Conservation (phyloP, 2,329 filamentous ascomycete species). For the Aureobasidium sp. region DNA sequence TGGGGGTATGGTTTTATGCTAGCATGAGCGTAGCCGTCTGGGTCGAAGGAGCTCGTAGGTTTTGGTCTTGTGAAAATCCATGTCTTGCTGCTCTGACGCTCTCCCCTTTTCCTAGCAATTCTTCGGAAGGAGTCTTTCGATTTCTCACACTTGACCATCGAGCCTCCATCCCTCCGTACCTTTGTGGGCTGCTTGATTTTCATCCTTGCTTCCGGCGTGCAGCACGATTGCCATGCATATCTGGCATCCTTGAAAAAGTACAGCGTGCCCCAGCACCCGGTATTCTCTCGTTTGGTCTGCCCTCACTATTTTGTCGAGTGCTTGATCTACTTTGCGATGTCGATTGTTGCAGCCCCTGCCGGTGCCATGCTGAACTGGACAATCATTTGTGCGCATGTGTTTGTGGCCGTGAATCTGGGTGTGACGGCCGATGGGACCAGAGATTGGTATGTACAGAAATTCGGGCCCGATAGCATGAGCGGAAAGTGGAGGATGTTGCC, state of each 20-base stretch:
- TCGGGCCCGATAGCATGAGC: conserved; percentile 58
- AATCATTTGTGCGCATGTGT: conserved; percentile 60
- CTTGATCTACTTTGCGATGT: conserved; percentile 71
- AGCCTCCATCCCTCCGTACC: conserved; percentile 44
- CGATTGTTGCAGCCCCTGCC: conserved; percentile 64
- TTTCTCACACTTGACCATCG: conserved; percentile 32
- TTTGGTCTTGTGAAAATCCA: not conserved
- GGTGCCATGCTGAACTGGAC: conserved; percentile 65
- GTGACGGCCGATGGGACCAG: conserved; percentile 73
- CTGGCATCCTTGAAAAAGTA: conserved; percentile 57
- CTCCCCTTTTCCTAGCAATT: conserved; percentile 20
- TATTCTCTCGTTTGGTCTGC: conserved; percentile 68
- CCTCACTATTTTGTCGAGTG: conserved; percentile 92
- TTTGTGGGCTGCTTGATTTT: conserved; percentile 57
- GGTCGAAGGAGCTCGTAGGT: conserved; percentile 71
- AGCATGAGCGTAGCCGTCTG: conserved; percentile 69
- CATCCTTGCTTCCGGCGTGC: conserved; percentile 61
- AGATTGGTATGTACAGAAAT: conserved; percentile 70
- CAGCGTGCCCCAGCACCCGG: conserved; percentile 64
- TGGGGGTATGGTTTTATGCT: conserved; percentile 73
- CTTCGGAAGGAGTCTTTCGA: conserved; percentile 31
- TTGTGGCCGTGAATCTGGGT: conserved; percentile 73
- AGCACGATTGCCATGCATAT: conserved; percentile 55
- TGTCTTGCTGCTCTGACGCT: conserved; percentile 14
- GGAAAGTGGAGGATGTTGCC: conserved; percentile 72